Evolutionary conservation across 139 green algal species (phyloP).

Genomic region (Raphidocelis subcapitata): DNA sequence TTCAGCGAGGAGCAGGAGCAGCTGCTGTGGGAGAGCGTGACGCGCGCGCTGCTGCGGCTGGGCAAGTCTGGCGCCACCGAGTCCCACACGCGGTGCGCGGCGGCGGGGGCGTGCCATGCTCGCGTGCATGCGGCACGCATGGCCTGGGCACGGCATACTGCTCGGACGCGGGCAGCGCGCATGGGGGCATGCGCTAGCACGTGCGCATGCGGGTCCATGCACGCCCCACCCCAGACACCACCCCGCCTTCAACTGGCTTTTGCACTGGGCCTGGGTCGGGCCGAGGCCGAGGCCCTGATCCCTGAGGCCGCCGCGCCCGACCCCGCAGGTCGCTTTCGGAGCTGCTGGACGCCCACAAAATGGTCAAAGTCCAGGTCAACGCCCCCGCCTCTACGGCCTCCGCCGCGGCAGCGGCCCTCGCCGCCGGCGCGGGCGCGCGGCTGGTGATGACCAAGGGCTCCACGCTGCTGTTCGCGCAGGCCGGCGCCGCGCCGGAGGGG

Average conservation of each 20-base stretch:
- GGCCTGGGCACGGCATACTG: too few species aligned
- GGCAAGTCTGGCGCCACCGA: constrained; percentile 22
- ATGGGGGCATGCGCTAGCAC: too few species aligned
- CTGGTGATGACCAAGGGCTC: too few species aligned
- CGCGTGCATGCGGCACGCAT: not conserved
- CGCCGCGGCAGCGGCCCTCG: not conserved
- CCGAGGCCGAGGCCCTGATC: too few species aligned
- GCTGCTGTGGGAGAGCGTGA: constrained; percentile 18
- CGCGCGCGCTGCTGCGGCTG: constrained; percentile 8
- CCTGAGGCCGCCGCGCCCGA: not conserved
- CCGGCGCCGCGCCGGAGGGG: not conserved
- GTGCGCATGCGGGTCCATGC: too few species aligned
- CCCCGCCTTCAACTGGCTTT: too few species aligned
- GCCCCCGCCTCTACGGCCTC: not conserved
- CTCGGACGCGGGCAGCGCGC: too few species aligned
- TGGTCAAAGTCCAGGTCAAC: constrained; percentile 24
- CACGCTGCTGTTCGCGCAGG: not conserved
- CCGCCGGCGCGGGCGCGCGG: too few species aligned
- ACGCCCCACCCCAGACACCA: too few species aligned
- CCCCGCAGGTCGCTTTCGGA: not conserved
- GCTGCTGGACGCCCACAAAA: constrained; percentile 6
- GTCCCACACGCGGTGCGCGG: constrained; percentile 1
- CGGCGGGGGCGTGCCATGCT: not conserved
- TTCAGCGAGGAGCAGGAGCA: constrained; percentile 4
- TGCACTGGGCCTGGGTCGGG: not conserved